These are phyloP conservation scores for Zasmidium citrigriseum DNA, from an alignment of 2,329 filamentous ascomycete genomes.

Conservation along the genomic window DNA sequence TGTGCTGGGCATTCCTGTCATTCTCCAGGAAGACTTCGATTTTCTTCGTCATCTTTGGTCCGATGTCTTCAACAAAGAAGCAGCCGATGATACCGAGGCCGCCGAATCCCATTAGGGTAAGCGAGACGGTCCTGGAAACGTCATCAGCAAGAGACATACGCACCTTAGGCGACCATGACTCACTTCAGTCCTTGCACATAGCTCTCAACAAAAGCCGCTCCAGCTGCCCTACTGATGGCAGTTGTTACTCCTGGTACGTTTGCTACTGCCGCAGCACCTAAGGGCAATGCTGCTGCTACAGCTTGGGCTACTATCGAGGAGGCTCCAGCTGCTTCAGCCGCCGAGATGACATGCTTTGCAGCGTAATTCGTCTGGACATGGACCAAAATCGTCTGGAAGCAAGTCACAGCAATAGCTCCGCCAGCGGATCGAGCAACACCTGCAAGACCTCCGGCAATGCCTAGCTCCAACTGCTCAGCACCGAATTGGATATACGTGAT, in stretches of 20 bases:
- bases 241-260: background rate
- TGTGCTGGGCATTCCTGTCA: background rate
- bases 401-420: constrained; percentile 11
- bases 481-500: constrained; percentile 53
- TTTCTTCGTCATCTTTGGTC: background rate
- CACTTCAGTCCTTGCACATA: background rate
- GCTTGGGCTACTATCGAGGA: background rate
- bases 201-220: background rate
- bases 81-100: background rate
- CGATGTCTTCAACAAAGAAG: background rate
- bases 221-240: background rate
- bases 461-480: constrained; percentile 50
- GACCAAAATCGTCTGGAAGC: constrained; percentile 6
- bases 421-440: constrained; percentile 42
- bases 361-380: constrained; percentile 3
- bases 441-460: constrained; percentile 45
- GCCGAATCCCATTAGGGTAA: background rate
- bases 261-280: background rate
- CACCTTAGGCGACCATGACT: background rate
- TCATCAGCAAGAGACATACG: background rate
- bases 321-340: constrained; percentile 8
- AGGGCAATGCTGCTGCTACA: background rate
- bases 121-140: background rate
- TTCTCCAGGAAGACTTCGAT: background rate
- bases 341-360: constrained; percentile 6